phyloP scores from a whole-genome alignment of 139 green algal species.

The Coccomyxa sp. region DNA sequence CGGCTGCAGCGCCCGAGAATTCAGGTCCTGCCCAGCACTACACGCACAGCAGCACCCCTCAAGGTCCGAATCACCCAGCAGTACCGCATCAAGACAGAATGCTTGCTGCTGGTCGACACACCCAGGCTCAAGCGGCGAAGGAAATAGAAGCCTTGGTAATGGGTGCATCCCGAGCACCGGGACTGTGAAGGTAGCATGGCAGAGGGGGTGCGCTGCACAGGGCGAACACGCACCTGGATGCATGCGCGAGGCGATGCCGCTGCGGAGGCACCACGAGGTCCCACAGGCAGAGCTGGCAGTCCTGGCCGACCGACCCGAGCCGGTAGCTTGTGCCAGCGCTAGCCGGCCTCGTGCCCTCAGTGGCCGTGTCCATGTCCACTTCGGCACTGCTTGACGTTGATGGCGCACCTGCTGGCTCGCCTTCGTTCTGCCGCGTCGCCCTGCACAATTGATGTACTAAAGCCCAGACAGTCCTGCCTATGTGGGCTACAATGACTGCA shows the following conservation, averaged over 20 bases:
- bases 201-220: too few relatives aligned
- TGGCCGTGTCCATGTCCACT: neutral
- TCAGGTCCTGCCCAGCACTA: neutral
- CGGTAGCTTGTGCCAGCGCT: constrained; percentile 46
- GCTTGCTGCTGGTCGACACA: too few relatives aligned
- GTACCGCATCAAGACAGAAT: too few relatives aligned
- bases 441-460: constrained; percentile 1
- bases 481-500: neutral
- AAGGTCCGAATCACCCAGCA: too few relatives aligned
- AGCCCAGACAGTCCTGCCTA: neutral
- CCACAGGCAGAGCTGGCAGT: constrained; percentile 79
- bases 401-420: too few relatives aligned
- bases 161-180: too few relatives aligned
- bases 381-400: neutral
- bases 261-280: constrained; percentile 56
- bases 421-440: constrained; percentile 5
- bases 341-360: neutral
- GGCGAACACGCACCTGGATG: neutral
- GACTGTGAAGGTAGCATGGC: too few relatives aligned
- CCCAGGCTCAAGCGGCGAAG: too few relatives aligned
- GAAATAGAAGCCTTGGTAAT: too few relatives aligned
- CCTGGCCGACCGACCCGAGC: constrained; percentile 73
- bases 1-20: neutral
- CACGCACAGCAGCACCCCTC: neutral
- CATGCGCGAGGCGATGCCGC: neutral